Evolutionary conservation across 768 basidiomycete species (phyloP).

Genomic region (Cubamyces sp.): DNA sequence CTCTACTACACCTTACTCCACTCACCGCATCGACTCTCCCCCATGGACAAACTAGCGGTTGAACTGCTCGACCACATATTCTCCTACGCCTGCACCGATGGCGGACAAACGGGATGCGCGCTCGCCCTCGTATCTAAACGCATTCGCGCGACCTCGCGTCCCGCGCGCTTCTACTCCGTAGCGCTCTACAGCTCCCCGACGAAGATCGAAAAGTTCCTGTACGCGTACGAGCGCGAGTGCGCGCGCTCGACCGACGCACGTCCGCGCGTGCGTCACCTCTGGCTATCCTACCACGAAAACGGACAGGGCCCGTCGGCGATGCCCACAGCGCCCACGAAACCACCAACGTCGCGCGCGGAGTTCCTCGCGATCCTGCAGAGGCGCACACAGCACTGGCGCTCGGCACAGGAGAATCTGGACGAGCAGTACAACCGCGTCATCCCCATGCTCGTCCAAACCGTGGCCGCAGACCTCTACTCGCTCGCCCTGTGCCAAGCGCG

Average conservation of each 20-base stretch:
- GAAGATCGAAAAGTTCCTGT: slow-evolving; percentile 14
- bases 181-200: slow-evolving; percentile 3
- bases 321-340: background rate
- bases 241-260: background rate
- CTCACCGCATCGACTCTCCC: background rate
- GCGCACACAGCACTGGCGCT: slow-evolving; percentile 15
- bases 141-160: slow-evolving; percentile 31
- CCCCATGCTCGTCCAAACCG: slow-evolving; percentile 14
- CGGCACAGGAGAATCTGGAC: slow-evolving; percentile 17
- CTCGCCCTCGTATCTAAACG: slow-evolving; percentile 37
- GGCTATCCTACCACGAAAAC: slow-evolving; percentile 20
- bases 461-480: slow-evolving; percentile 15
- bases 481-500: slow-evolving; percentile 19
- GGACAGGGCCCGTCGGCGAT: background rate
- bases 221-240: slow-evolving; percentile 8
- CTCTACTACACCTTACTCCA: too few relatives aligned
- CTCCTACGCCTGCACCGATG: slow-evolving; percentile 36
- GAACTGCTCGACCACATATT: slow-evolving; percentile 36
- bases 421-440: slow-evolving; percentile 25
- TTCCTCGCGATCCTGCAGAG: slow-evolving; percentile 13
- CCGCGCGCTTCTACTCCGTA: slow-evolving; percentile 25
- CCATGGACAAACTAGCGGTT: slow-evolving; percentile 30
- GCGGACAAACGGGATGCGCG: slow-evolving; percentile 34
- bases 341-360: slow-evolving; percentile 17
- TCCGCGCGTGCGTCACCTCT: slow-evolving; percentile 24